Evolutionary conservation across 805 yeast genomes (phyloP), one percentile per base, ranked within the genome.

Genomic region (Lipomyces yamanashiensis): DNA sequence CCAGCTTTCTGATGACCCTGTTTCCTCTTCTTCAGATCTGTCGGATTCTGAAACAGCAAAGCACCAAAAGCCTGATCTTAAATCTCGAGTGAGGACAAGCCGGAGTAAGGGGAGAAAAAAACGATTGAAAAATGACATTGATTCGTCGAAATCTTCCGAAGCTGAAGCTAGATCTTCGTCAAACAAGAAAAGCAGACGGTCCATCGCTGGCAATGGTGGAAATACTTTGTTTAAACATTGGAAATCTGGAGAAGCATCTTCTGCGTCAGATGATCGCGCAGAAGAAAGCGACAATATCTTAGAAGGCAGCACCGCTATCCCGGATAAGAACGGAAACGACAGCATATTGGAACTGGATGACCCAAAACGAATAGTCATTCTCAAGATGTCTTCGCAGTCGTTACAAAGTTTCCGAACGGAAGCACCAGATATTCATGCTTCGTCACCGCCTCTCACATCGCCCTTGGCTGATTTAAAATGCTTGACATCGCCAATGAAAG

Each of bases 1-100:
- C 1, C 50, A 59, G 19, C 39, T 59, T n/a, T 47, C 63, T 2
- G 63, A 59, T 41, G 63, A 59, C 21, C 63, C 63, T 9, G 63
- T 59, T 1, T 53, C 58, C 9, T 47, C 63, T 2, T 37, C 54
- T 6, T 51, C 47, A 17, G 54, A 39, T 8, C 23, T 4, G n/a
- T 56, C 54, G 7, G 40, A 57, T 39, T 17, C 4, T 17, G 47
- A 57, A 13, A 41, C 28, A 19, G n/a, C 17, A 34, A 17, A 43
- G 36, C n/a, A 19, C 28, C 15, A 17, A 52, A 44, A 12, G 15
- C 34, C 17, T 9, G 45, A 13, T 28, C 28, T 28, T 28, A 5
- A 28, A 28, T 28, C 28, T 28, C 28, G 28, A 28, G 28, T 3
- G 5, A 28, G 28, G 28, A 28, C 28, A 2, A 28, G 28, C 28